These are phyloP conservation scores for Chrysoporthe puriensis DNA, from an alignment of 2,329 filamentous ascomycete species.

Conservation along the genomic window DNA sequence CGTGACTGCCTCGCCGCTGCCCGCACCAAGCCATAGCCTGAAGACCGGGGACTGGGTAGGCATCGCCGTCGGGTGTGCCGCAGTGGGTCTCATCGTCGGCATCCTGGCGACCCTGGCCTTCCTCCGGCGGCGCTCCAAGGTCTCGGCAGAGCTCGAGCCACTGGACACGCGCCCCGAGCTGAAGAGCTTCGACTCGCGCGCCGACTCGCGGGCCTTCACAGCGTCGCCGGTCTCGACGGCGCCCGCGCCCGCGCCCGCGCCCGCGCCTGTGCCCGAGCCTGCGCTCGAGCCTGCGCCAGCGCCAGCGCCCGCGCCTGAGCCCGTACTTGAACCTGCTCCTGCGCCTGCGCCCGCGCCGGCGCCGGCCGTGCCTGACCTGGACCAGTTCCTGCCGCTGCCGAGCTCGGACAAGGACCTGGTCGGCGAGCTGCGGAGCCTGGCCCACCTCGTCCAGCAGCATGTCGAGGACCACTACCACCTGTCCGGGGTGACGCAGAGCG, in stretches of 20 bases:
- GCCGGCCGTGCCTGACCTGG: slow-evolving; percentile 30
- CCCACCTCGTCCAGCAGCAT: slow-evolving; percentile 44
- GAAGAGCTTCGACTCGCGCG: slow-evolving; percentile 16
- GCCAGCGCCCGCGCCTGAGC: too few relatives aligned
- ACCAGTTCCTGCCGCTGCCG: slow-evolving; percentile 43
- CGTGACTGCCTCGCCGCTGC: background rate
- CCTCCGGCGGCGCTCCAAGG: slow-evolving; percentile 30
- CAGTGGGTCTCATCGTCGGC: slow-evolving; percentile 37
- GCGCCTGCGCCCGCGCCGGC: background rate
- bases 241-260: background rate
- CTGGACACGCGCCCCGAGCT: background rate
- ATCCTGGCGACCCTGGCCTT: slow-evolving; percentile 35
- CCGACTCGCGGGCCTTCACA: slow-evolving; percentile 14
- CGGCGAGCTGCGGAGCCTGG: slow-evolving; percentile 39
- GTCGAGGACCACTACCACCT: slow-evolving; percentile 45
- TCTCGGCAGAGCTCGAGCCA: background rate
- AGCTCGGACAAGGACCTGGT: slow-evolving; percentile 43
- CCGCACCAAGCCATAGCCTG: slow-evolving; percentile 18
- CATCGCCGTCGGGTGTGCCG: slow-evolving; percentile 36
- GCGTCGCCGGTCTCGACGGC: slow-evolving; percentile 21
- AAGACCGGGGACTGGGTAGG: slow-evolving; percentile 35
- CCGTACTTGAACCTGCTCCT: background rate
- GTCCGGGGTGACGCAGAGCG: slow-evolving; percentile 31
- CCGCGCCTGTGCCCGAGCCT: background rate
- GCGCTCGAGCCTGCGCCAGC: too few relatives aligned